Base-by-base conservation (phyloP, 1,139 yeast species). In the Hansenula lynferdii region DNA sequence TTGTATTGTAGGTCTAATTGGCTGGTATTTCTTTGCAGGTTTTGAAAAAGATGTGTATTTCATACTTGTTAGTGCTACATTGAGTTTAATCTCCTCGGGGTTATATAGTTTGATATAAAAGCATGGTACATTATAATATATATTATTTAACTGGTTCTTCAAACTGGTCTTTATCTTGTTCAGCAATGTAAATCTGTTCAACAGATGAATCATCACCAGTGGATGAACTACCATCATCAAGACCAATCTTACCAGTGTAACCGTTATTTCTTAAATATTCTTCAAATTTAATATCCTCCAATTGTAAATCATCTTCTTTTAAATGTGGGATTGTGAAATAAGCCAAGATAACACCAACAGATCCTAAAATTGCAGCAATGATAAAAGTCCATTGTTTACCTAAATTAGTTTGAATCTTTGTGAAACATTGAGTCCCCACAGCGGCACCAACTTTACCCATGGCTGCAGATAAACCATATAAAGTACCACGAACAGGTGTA, bases 401-500 rank as follows among this genome's bases (percentile, higher is more conserved):
- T 31, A 57, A 48, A 44, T 60, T 50, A 29, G 41, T 42, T 41
- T 55, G 53, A 36, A 60, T 56, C 17, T 60, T 52, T 14, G 60
- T 58, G 51, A 63, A 62, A 26, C 54, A 57, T 42, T 58, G 56
- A 11, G 63, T 63, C 26, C 77, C 77, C 34, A 69, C 64, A 17
- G 72, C 77, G 6, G 79, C 79, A 34, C 80, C 80, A 11, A 72
- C 71, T 49, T 74, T 74, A 38, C 79, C 79, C 32, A 71, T 52
- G 6, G 77, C 79, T 16, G 78, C 78, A 26, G 72, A 62, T 16
- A 72, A 43, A 21, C 77, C 78, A 43, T 73, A 73, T 32, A 57
- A 44, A 1, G 89, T 80, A 35, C 90, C 92, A 60, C 92, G 70
- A 34, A 84, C 73, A 15, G 86, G 85, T 11, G 90, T 81, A 20